phyloP scores from a whole-genome alignment of 1,284 basidiomycete species.

The Sporisorium graminicola region DNA sequence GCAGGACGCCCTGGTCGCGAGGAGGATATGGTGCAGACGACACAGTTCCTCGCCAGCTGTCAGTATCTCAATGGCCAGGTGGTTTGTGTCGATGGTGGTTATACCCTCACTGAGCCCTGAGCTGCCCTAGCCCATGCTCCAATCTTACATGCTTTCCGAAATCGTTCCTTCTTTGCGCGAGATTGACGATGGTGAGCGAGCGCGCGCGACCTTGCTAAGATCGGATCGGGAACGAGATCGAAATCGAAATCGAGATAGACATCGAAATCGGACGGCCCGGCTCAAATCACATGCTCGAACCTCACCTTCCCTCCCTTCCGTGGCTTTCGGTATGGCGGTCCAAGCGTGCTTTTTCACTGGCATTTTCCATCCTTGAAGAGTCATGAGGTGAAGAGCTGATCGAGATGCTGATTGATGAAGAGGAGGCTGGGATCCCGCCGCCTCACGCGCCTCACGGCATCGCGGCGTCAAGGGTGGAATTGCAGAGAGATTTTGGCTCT shows the following conservation, averaged over 20 bases:
- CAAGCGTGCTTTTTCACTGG: neutral
- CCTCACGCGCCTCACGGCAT: no score
- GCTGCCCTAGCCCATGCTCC: neutral
- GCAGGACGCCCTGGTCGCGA: conserved; percentile 54
- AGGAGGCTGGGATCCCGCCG: no score
- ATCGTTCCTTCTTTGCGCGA: neutral
- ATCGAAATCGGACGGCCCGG: no score
- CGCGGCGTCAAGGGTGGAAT: neutral
- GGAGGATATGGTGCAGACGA: conserved; percentile 60
- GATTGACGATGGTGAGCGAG: neutral
- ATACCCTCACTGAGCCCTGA: conserved; percentile 55
- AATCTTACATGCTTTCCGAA: neutral
- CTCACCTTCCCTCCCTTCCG: no score
- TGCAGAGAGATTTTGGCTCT: neutral
- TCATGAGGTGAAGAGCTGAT: no score
- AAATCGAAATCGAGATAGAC: no score
- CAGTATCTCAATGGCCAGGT: conserved; percentile 56
- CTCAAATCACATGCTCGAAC: no score
- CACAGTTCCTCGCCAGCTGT: conserved; percentile 43
- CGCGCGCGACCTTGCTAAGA: neutral
- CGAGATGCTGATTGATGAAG: no score
- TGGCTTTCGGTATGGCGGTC: neutral
- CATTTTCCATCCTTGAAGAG: no score
- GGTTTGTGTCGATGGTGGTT: conserved; percentile 56
- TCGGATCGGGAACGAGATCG: no score